Evolutionary conservation across 495 filamentous ascomycete species (phyloP).

Genomic region (Penicillium parvum): DNA sequence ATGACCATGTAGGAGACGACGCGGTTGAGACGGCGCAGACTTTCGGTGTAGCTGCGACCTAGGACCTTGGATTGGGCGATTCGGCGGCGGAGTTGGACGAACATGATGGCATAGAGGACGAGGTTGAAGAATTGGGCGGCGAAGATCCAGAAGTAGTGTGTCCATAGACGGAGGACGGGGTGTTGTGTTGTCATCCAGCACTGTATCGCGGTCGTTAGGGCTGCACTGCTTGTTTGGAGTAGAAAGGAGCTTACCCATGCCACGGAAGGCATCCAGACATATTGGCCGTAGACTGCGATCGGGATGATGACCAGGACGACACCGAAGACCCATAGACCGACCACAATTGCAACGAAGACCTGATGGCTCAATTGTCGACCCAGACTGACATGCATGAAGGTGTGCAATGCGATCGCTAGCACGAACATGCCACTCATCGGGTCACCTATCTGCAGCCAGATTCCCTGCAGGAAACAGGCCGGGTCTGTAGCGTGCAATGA

Average conservation of each 20-base stretch:
- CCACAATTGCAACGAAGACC: conserved; percentile 43
- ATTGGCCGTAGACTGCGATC: conserved; percentile 41
- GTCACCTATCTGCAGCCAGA: conserved; percentile 62
- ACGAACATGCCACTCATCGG: conserved; percentile 61
- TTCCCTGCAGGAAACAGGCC: conserved; percentile 61
- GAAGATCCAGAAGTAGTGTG: conserved; percentile 73
- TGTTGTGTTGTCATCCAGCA: conserved; percentile 62
- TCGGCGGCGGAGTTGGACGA: conserved; percentile 45
- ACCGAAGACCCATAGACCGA: conserved; percentile 50
- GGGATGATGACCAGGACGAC: conserved; percentile 52
- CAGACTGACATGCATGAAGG: conserved; percentile 53
- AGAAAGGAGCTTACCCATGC: conserved; percentile 49
- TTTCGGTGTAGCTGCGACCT: conserved; percentile 18
- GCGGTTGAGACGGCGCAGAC: conserved; percentile 21
- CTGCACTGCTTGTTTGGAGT: too few species aligned
- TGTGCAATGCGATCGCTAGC: conserved; percentile 57
- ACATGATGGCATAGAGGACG: conserved; percentile 57
- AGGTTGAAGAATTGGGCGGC: conserved; percentile 55
- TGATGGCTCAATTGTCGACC: conserved; percentile 47
- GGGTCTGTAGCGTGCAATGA: conserved; percentile 46
- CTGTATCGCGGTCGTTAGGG: conserved; percentile 27
- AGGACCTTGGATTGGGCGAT: conserved; percentile 28
- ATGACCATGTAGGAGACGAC: conserved; percentile 58
- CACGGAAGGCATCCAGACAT: conserved; percentile 53
- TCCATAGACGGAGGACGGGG: conserved; percentile 53